These are phyloP conservation scores for Chaetoceros muelleri DNA, from an alignment of 108 stramenopile species.

Conservation along the genomic window DNA sequence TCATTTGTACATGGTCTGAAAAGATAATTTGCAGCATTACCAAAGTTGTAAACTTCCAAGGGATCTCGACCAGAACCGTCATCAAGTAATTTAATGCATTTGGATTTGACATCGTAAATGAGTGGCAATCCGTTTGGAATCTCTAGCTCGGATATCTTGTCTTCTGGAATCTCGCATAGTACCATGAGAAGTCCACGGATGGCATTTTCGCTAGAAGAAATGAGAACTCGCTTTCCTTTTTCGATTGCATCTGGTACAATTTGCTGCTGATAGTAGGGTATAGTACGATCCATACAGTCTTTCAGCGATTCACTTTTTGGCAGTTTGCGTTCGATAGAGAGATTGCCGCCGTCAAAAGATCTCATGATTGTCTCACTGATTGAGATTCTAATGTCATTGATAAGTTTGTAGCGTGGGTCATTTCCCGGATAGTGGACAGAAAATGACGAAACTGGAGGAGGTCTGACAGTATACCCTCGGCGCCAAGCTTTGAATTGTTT, in stretches of 20 bases:
- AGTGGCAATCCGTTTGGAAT: slow-evolving; percentile 63
- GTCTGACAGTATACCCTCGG: slow-evolving; percentile 58
- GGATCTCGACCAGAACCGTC: slow-evolving; percentile 41
- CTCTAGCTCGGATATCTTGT: slow-evolving; percentile 77
- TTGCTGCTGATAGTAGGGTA: slow-evolving; percentile 60
- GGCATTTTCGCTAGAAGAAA: slow-evolving; percentile 88
- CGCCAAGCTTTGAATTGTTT: slow-evolving; percentile 79
- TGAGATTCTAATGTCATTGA: slow-evolving; percentile 51
- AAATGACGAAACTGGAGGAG: slow-evolving; percentile 72
- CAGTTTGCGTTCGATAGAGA: slow-evolving; percentile 52
- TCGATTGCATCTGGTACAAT: slow-evolving; percentile 71
- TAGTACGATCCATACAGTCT: slow-evolving; percentile 60
- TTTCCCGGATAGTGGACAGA: slow-evolving; percentile 72
- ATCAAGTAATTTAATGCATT: slow-evolving; percentile 65
- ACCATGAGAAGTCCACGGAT: slow-evolving; percentile 90
- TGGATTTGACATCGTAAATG: slow-evolving; percentile 54
- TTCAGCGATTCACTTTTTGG: slow-evolving; percentile 67
- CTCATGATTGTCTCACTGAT: slow-evolving; percentile 47
- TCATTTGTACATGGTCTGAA: slow-evolving; percentile 55
- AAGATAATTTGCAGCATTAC: slow-evolving; percentile 57
- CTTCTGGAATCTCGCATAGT: slow-evolving; percentile 81
- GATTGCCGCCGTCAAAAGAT: slow-evolving; percentile 33
- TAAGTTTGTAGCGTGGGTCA: slow-evolving; percentile 55
- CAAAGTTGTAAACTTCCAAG: slow-evolving; percentile 56
- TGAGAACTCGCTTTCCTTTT: slow-evolving; percentile 81